Conservation (phyloP, 2,329 filamentous ascomycete genomes). For the Venturiaceae sp. region DNA sequence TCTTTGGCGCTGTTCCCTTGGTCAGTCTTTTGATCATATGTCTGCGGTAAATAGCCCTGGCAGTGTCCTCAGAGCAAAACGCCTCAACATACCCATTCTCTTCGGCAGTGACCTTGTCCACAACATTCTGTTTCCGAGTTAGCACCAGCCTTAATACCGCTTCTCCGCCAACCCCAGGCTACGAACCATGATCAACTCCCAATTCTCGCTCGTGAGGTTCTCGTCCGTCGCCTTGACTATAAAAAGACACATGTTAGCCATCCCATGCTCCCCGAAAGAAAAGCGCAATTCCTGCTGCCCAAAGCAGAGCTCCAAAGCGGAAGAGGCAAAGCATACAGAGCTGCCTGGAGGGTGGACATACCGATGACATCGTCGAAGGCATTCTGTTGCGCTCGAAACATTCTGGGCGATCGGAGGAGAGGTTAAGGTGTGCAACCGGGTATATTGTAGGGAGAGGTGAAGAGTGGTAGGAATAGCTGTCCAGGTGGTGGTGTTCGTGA, state of each 20-base stretch:
- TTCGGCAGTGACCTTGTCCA: constrained; percentile 45
- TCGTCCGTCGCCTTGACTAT: constrained; percentile 85
- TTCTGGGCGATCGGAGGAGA: constrained; percentile 13
- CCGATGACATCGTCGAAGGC: constrained; percentile 62
- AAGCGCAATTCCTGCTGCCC: neutral
- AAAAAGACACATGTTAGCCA: neutral
- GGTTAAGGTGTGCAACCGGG: neutral
- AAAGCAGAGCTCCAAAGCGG: neutral
- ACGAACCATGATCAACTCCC: constrained; percentile 57
- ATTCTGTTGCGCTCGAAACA: constrained; percentile 50
- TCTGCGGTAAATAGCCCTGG: constrained; percentile 5
- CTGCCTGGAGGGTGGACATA: constrained; percentile 27
- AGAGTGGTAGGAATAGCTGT: neutral
- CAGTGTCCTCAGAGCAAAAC: neutral
- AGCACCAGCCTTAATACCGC: constrained; percentile 9
- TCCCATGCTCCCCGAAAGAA: neutral
- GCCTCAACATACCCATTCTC: constrained; percentile 31
- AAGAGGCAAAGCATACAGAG: neutral
- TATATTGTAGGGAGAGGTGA: neutral
- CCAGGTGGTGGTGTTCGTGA: neutral
- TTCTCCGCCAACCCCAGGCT: neutral
- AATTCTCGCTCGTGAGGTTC: constrained; percentile 81
- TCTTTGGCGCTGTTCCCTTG: constrained; percentile 55
- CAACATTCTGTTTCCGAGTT: constrained; percentile 40
- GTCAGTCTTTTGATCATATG: neutral